A percentile compares a stretch with the other conserved stretches of the same genome.
Conservation (phyloP, 371 early-diverging fungal genomes). For the Dipsacomyces acuminosporus region DNA sequence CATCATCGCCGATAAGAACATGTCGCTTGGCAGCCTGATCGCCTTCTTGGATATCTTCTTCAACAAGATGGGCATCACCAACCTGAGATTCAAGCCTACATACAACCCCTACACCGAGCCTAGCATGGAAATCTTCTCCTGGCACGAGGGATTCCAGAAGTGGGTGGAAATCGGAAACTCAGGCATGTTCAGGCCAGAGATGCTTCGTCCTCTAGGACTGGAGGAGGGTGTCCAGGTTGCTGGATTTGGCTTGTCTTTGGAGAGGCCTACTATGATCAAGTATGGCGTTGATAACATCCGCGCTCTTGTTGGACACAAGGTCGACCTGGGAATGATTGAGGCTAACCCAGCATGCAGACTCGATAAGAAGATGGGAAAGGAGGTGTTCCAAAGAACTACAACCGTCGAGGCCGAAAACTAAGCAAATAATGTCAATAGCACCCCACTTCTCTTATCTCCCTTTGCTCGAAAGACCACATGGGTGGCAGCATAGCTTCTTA, state of each 20-base stretch:
- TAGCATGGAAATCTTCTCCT: conserved; percentile 99
- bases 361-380: conserved; percentile 54
- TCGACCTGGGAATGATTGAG: conserved; percentile 92
- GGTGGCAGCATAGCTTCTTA: no score
- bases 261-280: conserved; percentile 99
- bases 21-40: conserved; percentile 97
- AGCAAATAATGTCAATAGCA: no score
- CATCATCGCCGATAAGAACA: conserved; percentile 92
- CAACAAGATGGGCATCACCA: conserved; percentile 88
- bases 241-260: conserved; percentile 99
- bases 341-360: conserved; percentile 85
- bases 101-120: conserved; percentile 99
- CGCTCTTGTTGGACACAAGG: conserved; percentile 98
- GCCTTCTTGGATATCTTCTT: conserved; percentile 97
- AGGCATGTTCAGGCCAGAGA: conserved; percentile 99
- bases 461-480: no score
- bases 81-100: conserved; percentile 99
- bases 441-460: no score
- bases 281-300: conserved; percentile 97
- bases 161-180: conserved; percentile 99
- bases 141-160: conserved; percentile 90
- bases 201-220: conserved; percentile 96
- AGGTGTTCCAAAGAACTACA: conserved; percentile 4
- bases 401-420: conserved; percentile 7
- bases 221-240: conserved; percentile 96